Conservation (phyloP, 1,139 yeast genomes). For the Nakaseomyces uthaithaninus region DNA sequence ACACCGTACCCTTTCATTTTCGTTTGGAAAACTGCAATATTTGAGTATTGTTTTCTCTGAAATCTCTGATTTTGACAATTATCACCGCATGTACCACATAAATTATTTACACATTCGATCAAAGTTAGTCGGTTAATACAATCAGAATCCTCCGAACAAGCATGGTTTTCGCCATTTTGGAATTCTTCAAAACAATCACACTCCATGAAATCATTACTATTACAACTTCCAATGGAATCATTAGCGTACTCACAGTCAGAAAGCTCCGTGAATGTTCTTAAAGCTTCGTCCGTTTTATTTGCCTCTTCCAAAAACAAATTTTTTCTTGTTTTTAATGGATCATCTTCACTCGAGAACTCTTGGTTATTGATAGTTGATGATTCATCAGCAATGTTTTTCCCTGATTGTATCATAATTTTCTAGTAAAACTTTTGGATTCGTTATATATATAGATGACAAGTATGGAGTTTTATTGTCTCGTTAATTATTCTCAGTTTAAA, state of each 20-base stretch:
- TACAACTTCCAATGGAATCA: conserved; percentile 56
- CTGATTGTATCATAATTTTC: too few species aligned
- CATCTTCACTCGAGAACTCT: too few species aligned
- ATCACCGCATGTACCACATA: conserved; percentile 60
- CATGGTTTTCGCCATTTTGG: conserved; percentile 41
- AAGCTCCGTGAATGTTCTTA: conserved; percentile 46
- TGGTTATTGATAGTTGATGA: too few species aligned
- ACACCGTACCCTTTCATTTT: conserved; percentile 86
- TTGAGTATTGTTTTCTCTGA: conserved; percentile 64
- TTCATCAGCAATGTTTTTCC: too few species aligned
- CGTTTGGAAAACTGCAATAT: conserved; percentile 69
- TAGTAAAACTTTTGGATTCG: too few species aligned
- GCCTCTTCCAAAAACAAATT: conserved; percentile 41
- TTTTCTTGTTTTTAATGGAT: not conserved
- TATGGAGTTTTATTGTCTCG: too few species aligned
- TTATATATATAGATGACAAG: too few species aligned
- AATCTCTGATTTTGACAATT: conserved; percentile 83
- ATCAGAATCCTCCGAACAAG: conserved; percentile 80
- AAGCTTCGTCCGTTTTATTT: conserved; percentile 68
- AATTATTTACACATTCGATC: conserved; percentile 79
- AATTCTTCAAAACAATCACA: conserved; percentile 63
- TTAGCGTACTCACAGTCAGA: conserved; percentile 52
- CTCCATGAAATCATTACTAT: conserved; percentile 67
- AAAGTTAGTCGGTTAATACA: conserved; percentile 89
- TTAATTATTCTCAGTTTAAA: too few species aligned